Base-by-base conservation (phyloP, 2,329 filamentous ascomycete species). In the Penicillium sp. region DNA sequence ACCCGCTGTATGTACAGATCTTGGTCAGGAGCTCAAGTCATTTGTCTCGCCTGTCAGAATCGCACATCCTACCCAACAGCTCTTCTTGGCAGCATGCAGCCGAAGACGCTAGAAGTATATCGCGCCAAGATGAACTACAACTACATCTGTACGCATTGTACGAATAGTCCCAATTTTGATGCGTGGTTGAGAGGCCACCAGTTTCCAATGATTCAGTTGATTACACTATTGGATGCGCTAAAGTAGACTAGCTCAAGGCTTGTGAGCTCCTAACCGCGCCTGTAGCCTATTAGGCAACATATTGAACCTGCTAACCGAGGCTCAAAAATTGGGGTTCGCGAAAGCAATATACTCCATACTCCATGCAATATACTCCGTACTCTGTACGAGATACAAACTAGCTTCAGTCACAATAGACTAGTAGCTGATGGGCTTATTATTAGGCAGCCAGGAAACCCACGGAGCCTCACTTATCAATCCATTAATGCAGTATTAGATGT, bases 261-360 rank as follows among this genome's bases (percentile, higher is more conserved):
- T 28, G 31, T 42, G 19, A 33, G 24, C 13, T 29, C 6, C 23
- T 47, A 34, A 36, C 21, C 44, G 43, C 44, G 44, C 21, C 23
- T 42, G 36, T 24, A 39, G 43, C 42, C 48, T 43, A 21, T 31
- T 36, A 34, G 52, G 52, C 42, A 55, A 45, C 48, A 45, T 51
- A 23, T 26, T 26, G 9, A 36, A 42, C 4, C 31, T 24, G 13
- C 7, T 45, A 48, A 28, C 42, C 24, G 42, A 45, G 16, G 28
- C 42, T 45, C 42, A 45, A 45, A 31, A 45, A 29, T 45, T n/a
- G 28, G 26, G 40, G 16, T 36, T 36, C 19, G 13, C 14, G 14
- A 8, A 6, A 31, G 8, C 6, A 13, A 45, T n/a, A n/a, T n/a
- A n/a, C n/a, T n/a, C n/a, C n/a, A n/a, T n/a, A n/a, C n/a, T n/a